These are phyloP conservation scores for Metarhizium guizhouense DNA, from an alignment of 2,329 filamentous ascomycete species.

Conservation along the genomic window DNA sequence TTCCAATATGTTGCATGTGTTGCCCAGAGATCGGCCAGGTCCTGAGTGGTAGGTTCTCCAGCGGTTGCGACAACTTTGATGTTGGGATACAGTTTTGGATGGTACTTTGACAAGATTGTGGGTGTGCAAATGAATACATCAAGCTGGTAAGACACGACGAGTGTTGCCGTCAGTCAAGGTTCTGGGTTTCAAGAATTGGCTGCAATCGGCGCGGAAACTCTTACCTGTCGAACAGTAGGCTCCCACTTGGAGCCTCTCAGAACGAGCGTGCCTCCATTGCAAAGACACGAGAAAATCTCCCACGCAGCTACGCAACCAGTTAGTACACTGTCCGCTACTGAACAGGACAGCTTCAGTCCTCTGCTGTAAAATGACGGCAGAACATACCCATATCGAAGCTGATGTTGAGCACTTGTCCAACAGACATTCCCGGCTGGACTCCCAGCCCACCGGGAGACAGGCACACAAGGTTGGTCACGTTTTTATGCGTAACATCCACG, in stretches of 20 bases:
- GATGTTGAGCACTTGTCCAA: conserved; percentile 48
- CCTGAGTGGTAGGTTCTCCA: conserved; percentile 42
- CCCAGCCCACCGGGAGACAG: conserved; percentile 41
- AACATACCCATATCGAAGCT: conserved; percentile 53
- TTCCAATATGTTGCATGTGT: conserved; percentile 41
- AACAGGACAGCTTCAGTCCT: conserved; percentile 7
- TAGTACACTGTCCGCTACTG: conserved; percentile 4
- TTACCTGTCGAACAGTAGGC: conserved; percentile 34
- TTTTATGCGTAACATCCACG: conserved; percentile 46
- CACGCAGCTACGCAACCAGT: conserved; percentile 38
- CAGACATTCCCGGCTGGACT: conserved; percentile 38
- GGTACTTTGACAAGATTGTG: conserved; percentile 42
- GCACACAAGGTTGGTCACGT: conserved; percentile 45
- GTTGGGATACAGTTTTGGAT: conserved; percentile 36
- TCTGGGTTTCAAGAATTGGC: neutral
- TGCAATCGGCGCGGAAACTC: conserved; percentile 3
- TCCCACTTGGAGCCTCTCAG: conserved; percentile 42
- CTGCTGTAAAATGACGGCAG: neutral
- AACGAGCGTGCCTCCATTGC: conserved; percentile 48
- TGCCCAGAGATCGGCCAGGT: conserved; percentile 48
- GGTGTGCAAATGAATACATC: conserved; percentile 48
- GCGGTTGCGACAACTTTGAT: conserved; percentile 44
- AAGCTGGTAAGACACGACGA: conserved; percentile 22
- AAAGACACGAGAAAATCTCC: conserved; percentile 49
- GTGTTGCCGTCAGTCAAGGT: neutral